phyloP scores from a whole-genome alignment of 495 filamentous ascomycete species.

The Neurospora africana region DNA sequence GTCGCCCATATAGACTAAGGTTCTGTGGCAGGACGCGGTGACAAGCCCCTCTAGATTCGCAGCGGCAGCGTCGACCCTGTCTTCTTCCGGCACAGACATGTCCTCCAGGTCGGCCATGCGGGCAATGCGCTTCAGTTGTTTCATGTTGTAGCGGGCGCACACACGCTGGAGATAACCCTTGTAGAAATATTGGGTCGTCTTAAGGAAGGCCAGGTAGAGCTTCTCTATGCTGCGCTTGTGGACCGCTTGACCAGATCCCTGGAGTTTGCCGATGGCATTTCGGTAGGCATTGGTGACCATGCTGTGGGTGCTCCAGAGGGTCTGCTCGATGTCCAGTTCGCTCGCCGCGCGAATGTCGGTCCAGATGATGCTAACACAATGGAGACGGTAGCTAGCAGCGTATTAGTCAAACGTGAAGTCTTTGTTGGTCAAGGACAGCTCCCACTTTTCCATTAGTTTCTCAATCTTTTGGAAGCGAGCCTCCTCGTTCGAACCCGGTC shows the following conservation, averaged over 20 bases:
- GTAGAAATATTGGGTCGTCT: slow-evolving; percentile 79
- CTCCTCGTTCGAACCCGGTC: slow-evolving; percentile 23
- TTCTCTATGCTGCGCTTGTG: slow-evolving; percentile 70
- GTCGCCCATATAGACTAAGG: slow-evolving; percentile 80
- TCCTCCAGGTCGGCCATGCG: slow-evolving; percentile 52
- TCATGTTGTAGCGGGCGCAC: slow-evolving; percentile 60
- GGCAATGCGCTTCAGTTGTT: slow-evolving; percentile 62
- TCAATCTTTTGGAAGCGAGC: slow-evolving; percentile 47
- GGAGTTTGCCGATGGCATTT: slow-evolving; percentile 41
- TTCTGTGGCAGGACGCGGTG: slow-evolving; percentile 67
- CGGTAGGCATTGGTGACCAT: slow-evolving; percentile 68
- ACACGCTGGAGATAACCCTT: slow-evolving; percentile 70
- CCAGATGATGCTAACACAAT: slow-evolving; percentile 62
- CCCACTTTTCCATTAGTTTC: slow-evolving; percentile 46
- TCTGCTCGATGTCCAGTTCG: slow-evolving; percentile 50
- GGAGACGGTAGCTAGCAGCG: slow-evolving; percentile 50
- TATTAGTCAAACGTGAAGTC: slow-evolving; percentile 19
- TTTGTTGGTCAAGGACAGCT: slow-evolving; percentile 16
- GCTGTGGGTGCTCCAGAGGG: slow-evolving; percentile 70
- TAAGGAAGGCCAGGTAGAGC: slow-evolving; percentile 73
- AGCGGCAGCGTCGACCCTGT: slow-evolving; percentile 30
- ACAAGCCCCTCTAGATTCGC: slow-evolving; percentile 44
- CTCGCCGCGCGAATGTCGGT: slow-evolving; percentile 61
- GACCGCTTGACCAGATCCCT: slow-evolving; percentile 49
- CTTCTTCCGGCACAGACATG: slow-evolving; percentile 22